Evolutionary conservation across 2,329 filamentous ascomycete genomes (phyloP).

Genomic region (Ophiosphaerella herpotricha): DNA sequence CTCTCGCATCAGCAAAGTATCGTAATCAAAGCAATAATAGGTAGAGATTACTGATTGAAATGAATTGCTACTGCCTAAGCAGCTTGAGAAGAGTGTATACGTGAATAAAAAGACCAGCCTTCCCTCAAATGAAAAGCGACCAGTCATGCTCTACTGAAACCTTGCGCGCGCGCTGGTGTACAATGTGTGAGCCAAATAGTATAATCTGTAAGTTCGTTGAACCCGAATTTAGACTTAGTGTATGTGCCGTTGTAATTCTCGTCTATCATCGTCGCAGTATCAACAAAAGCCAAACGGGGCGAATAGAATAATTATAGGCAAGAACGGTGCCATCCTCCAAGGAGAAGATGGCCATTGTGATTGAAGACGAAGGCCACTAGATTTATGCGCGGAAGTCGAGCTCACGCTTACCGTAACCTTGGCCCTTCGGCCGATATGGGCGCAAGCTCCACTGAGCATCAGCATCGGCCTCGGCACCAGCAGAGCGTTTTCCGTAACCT

Average conservation of each 20-base stretch:
- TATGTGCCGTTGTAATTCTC: neutral
- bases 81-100: neutral
- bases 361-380: neutral
- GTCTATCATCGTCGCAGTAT: neutral
- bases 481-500: conserved; percentile 31
- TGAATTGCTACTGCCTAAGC: too few species aligned
- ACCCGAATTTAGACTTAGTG: neutral
- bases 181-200: neutral
- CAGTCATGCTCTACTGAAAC: conserved; percentile 1
- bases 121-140: conserved; percentile 3
- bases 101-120: conserved; percentile 10
- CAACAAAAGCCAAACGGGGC: neutral
- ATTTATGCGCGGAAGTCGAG: neutral
- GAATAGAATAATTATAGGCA: neutral
- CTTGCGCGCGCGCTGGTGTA: neutral
- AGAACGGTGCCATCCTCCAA: conserved; percentile 1
- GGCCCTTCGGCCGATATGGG: neutral
- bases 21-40: too few species aligned
- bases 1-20: too few species aligned
- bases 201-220: conserved; percentile 5
- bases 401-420: neutral
- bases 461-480: conserved; percentile 39
- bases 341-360: conserved; percentile 1
- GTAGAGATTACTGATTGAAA: too few species aligned
- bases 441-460: neutral